Conservation (phyloP, 371 early-diverging fungal species). For the Mortierella sp. region DNA sequence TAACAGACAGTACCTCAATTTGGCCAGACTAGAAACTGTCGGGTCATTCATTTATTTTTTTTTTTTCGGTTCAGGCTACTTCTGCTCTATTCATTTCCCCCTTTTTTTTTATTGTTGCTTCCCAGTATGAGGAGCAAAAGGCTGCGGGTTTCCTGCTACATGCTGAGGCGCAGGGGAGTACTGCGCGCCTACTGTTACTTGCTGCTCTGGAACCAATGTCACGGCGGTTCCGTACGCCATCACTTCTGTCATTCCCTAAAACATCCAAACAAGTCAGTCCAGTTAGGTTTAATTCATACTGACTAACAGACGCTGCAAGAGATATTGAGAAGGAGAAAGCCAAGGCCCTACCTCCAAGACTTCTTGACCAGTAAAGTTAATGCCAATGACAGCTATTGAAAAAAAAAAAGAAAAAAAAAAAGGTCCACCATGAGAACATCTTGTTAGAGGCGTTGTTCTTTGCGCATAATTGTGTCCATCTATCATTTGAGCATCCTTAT, state of each 20-base stretch:
- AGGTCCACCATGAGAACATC: background rate
- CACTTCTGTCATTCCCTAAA: conserved; percentile 48
- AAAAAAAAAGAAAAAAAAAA: background rate
- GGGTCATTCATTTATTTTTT: too few relatives aligned
- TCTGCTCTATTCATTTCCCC: too few relatives aligned
- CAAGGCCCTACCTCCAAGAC: conserved; percentile 21
- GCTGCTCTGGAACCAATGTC: conserved; percentile 28
- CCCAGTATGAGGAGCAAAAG: background rate
- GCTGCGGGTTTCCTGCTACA: conserved; percentile 8
- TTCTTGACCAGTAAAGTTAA: conserved; percentile 49
- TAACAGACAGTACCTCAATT: too few relatives aligned
- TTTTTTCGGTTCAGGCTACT: too few relatives aligned
- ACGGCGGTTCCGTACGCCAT: conserved; percentile 51
- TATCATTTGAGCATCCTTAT: background rate
- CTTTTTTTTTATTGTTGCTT: background rate
- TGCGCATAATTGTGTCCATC: too few relatives aligned
- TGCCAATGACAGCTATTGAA: conserved; percentile 37
- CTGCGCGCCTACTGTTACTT: background rate
- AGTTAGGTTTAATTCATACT: too few relatives aligned
- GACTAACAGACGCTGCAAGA: too few relatives aligned
- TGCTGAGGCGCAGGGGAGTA: background rate
- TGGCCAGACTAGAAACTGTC: too few relatives aligned
- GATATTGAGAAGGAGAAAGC: too few relatives aligned
- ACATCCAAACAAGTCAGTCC: background rate
- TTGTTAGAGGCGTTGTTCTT: too few relatives aligned